Evolutionary conservation across 2,329 filamentous ascomycete genomes (phyloP), one percentile per base, ranked within the genome.

Genomic region (Pseudonectria buxi): DNA sequence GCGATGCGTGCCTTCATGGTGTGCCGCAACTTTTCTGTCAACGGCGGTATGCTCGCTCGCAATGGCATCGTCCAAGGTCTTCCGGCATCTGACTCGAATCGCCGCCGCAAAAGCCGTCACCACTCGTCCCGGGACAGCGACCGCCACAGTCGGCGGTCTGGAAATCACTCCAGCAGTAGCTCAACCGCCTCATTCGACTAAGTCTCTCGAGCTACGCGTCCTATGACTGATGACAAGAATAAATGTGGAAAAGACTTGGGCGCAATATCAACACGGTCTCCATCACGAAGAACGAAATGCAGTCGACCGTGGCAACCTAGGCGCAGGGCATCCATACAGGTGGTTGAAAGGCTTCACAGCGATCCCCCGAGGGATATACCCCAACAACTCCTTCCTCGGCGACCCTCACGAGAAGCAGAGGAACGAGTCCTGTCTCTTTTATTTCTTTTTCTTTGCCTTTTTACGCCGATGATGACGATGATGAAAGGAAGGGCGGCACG

Each of bases 1-100:
- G 90, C 90, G 41, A 94, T 94, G 77, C 84, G 88, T 44, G 90
- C 90, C 39, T 96, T 95, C 65, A 90, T 95, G 78, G 92, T 95
- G 49, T 95, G 90, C 71, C 83, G 88, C 46, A 95, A 95, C 72
- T 95, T 95, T 67, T 94, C 87, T 37, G 86, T 94, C 62, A 95
- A 95, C 59, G 88, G 94, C 53, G 90, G 90, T 58, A 95, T 94
- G 87, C 69, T 81, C 45, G 78, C 77, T 44, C 74, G 77, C 46
- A 82, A 81, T 54, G 78, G 78, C 28, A 79, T 81, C 44, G 76
- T 82, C 44, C 78, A 82, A 61, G 78, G 78, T 32, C 68, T 82
- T 26, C 78, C 78, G 11, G 74, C 69, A 37, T 67, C 69, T 47
- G 64, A 74, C 36, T 63, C 55, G 42, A 62, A 62, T 54, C 73